These are phyloP conservation scores for Abrus pulchellus DNA, from an alignment of 306 rosid species.

Conservation along the genomic window DNA sequence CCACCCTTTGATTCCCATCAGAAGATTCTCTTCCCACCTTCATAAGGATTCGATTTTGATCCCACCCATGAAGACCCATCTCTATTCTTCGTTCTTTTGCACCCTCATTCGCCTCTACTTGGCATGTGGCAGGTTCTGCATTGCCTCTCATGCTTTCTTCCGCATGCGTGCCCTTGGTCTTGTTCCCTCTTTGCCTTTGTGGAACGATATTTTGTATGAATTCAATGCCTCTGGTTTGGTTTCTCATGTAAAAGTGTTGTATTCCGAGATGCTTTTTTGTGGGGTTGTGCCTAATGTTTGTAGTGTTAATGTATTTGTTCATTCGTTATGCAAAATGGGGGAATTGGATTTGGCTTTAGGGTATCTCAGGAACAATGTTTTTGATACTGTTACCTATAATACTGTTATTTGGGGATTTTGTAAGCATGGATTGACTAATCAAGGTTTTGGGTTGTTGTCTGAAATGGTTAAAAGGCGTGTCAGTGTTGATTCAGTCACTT, in stretches of 20 bases:
- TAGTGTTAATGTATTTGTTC: conserved; percentile 74
- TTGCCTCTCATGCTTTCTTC: conserved; percentile 61
- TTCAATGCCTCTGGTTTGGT: conserved; percentile 72
- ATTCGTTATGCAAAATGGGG: conserved; percentile 76
- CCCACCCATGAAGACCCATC: conserved; percentile 57
- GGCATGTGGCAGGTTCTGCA: conserved; percentile 59
- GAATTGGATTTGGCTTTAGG: conserved; percentile 67
- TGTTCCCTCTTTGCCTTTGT: conserved; percentile 63
- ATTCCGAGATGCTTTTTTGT: conserved; percentile 64
- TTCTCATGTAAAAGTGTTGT: conserved; percentile 68
- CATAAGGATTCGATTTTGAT: conserved; percentile 38
- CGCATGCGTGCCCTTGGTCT: conserved; percentile 66
- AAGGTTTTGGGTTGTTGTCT: conserved; percentile 77
- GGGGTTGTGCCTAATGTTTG: conserved; percentile 74
- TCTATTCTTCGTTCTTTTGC: conserved; percentile 75
- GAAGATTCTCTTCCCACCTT: conserved; percentile 16
- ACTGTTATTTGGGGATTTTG: conserved; percentile 80
- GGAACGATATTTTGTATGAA: conserved; percentile 69
- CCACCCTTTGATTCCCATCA: conserved; percentile 39
- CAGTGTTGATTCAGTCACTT: conserved; percentile 64
- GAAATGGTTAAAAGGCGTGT: conserved; percentile 73
- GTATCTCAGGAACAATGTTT: conserved; percentile 55
- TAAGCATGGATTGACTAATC: conserved; percentile 63
- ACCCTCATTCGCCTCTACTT: conserved; percentile 79
- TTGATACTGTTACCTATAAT: conserved; percentile 74